Percentiles rank a stretch among this genome's conserved stretches.
These are phyloP conservation scores for Angomonas ambiguus DNA, from an alignment of 208 protist species.

Conservation along the genomic window DNA sequence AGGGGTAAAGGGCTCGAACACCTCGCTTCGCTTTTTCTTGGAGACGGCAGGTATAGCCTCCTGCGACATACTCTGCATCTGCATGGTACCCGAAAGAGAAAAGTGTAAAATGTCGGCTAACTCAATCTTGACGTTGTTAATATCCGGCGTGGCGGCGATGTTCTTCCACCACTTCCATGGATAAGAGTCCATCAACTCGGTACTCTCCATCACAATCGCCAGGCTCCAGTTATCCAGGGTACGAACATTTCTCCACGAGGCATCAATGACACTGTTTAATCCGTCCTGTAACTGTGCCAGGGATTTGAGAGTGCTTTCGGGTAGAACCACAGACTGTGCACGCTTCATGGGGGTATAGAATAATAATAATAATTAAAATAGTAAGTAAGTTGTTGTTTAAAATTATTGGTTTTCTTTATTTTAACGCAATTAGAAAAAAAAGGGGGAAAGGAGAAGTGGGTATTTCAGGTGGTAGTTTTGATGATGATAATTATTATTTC, in stretches of 20 bases:
- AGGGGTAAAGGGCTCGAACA: conserved; percentile 23
- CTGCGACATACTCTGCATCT: conserved; percentile 26
- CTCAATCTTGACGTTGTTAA: conserved; percentile 88
- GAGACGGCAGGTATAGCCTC: conserved; percentile 22
- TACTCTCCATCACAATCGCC: conserved; percentile 87
- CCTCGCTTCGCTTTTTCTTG: conserved; percentile 24
- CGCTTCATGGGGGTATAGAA: too few species aligned
- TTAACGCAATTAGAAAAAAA: background rate
- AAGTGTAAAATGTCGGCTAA: conserved; percentile 91
- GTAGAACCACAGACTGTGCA: conserved; percentile 20
- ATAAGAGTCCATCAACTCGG: conserved; percentile 89
- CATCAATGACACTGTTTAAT: conserved; percentile 75
- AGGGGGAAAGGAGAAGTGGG: background rate
- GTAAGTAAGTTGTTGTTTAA: background rate
- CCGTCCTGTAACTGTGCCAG: conserved; percentile 78
- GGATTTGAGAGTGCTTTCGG: conserved; percentile 41
- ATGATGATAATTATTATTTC: too few species aligned
- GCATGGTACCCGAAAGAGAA: conserved; percentile 83
- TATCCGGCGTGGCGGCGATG: conserved; percentile 55
- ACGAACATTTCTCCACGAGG: conserved; percentile 61
- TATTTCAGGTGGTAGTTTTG: too few species aligned
- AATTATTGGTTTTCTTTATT: background rate
- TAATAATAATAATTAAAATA: too few species aligned
- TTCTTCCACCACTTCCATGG: conserved; percentile 95
- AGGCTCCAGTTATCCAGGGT: conserved; percentile 80